These are phyloP conservation scores for Casuarina equisetifolia DNA, from an alignment of 306 rosid species.

Conservation along the genomic window DNA sequence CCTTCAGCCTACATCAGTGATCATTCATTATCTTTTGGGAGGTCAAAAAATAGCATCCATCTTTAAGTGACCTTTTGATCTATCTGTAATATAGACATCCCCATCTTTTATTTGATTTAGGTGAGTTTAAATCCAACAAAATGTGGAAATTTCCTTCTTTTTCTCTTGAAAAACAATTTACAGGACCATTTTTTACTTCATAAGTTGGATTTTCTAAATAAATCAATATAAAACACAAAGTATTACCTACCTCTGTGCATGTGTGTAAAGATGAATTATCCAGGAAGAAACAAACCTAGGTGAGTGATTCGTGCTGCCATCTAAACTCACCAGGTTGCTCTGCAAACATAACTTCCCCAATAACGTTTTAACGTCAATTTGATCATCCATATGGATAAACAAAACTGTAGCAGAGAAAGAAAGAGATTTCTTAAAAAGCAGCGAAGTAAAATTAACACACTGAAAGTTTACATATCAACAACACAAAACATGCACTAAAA, in stretches of 20 bases:
- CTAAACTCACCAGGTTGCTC: constrained; percentile 88
- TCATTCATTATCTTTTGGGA: neutral
- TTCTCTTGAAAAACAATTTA: neutral
- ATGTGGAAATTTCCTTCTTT: neutral
- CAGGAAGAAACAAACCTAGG: constrained; percentile 60
- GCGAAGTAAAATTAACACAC: neutral
- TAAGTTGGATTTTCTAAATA: neutral
- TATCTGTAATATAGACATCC: neutral
- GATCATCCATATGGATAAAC: constrained; percentile 92
- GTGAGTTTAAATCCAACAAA: neutral
- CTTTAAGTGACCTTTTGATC: neutral
- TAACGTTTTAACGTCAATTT: constrained; percentile 81
- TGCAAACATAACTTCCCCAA: constrained; percentile 78
- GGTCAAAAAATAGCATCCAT: neutral
- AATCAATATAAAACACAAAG: neutral
- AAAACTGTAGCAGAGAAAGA: constrained; percentile 55
- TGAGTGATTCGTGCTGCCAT: constrained; percentile 98
- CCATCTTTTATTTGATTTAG: neutral
- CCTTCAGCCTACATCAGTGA: neutral
- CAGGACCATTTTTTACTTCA: neutral
- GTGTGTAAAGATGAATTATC: neutral
- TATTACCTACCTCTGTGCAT: neutral
- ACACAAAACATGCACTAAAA: neutral
- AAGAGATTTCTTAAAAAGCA: constrained; percentile 1
- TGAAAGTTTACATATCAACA: neutral